Percentiles rank a stretch among this genome's conserved stretches.
Evolutionary conservation across 2,329 filamentous ascomycete genomes (phyloP).

Genomic region (Spiromastix sp.): DNA sequence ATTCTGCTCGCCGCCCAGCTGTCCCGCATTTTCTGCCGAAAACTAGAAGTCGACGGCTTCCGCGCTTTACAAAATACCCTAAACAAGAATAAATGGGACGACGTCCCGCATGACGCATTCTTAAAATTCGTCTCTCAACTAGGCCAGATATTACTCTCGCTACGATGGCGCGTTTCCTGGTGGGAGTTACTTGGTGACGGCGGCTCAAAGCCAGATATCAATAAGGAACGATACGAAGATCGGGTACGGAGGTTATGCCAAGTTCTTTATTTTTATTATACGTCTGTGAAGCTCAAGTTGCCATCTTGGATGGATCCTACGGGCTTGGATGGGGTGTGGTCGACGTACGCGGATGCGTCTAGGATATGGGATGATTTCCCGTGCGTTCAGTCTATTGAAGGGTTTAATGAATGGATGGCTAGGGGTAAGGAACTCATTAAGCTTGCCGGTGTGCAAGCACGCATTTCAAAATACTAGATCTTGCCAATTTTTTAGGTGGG

Average conservation of each 20-base stretch:
- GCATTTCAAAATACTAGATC: conserved; percentile 8
- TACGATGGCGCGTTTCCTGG: conserved; percentile 37
- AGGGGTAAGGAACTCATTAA: conserved; percentile 29
- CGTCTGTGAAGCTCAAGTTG: conserved; percentile 31
- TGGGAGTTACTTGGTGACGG: conserved; percentile 34
- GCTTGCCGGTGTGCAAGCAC: conserved; percentile 27
- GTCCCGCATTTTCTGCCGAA: conserved; percentile 36
- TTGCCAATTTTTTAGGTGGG: too few species aligned
- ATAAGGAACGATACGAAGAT: conserved; percentile 29
- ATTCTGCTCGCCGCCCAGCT: conserved; percentile 35
- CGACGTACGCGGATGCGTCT: conserved; percentile 32
- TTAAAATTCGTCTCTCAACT: conserved; percentile 30
- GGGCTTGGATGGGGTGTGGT: conserved; percentile 30
- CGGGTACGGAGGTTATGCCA: conserved; percentile 32
- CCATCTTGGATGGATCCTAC: conserved; percentile 27
- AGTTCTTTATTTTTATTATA: conserved; percentile 38
- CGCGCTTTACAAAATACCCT: conserved; percentile 33
- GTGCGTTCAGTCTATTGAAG: conserved; percentile 25
- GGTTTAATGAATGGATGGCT: conserved; percentile 32
- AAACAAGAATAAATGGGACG: conserved; percentile 37
- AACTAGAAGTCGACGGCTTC: conserved; percentile 37
- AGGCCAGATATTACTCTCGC: conserved; percentile 30
- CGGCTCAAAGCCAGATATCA: conserved; percentile 22
- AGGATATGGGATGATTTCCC: conserved; percentile 36
- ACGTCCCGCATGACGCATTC: conserved; percentile 32